phyloP scores from a whole-genome alignment of 768 basidiomycete species.

The Epithele typhae region DNA sequence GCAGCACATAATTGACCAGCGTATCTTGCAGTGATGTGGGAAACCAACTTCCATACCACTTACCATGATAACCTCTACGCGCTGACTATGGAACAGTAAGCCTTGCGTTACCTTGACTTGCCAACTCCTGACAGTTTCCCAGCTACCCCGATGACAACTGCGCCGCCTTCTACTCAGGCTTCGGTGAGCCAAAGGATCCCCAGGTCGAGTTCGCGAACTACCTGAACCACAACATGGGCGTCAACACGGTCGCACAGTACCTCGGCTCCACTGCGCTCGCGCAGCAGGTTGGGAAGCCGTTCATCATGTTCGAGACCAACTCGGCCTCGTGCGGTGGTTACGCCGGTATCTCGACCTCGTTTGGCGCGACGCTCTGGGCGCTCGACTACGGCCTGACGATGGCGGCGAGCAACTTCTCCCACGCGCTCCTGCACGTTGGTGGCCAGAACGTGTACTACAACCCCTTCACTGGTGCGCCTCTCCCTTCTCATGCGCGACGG shows the following conservation, averaged over 20 bases:
- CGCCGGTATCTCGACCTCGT: constrained; percentile 45
- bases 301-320: constrained; percentile 53
- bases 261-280: constrained; percentile 30
- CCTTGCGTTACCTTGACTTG: background rate
- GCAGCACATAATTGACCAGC: too few relatives aligned
- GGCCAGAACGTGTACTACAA: constrained; percentile 50
- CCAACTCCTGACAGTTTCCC: constrained; percentile 2
- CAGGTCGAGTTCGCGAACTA: constrained; percentile 39
- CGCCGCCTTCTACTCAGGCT: constrained; percentile 23
- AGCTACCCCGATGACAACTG: constrained; percentile 36
- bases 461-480: constrained; percentile 45
- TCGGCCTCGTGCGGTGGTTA: constrained; percentile 54
- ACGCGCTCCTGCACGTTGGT: constrained; percentile 43
- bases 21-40: constrained; percentile 21
- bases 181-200: constrained; percentile 25
- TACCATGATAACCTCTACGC: constrained; percentile 31
- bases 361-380: constrained; percentile 48
- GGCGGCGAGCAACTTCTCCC: constrained; percentile 44
- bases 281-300: constrained; percentile 30
- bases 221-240: constrained; percentile 39
- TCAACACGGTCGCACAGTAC: constrained; percentile 33
- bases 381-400: constrained; percentile 46
- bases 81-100: constrained; percentile 39
- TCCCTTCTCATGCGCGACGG: background rate
- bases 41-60: constrained; percentile 27